Base-by-base conservation (phyloP, 805 yeast genomes). In the Debaryomyces tyrocola region DNA sequence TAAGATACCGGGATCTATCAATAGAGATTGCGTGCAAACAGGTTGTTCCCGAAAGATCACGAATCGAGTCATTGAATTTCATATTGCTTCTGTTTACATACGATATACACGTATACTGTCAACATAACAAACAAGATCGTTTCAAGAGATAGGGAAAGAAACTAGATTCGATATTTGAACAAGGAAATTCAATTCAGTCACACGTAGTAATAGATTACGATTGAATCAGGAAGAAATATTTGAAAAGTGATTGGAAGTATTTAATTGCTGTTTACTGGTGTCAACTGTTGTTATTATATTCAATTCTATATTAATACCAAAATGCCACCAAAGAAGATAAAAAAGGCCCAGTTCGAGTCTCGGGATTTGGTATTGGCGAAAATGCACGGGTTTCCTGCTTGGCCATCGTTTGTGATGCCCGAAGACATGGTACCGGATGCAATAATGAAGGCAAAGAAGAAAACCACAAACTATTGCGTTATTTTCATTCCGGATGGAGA, bases 331-430 rank as follows among this genome's bases (percentile, higher is more conserved):
- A 69, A 60, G 44, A 67, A 56, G 35, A 39, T 53, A 9, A 56
- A 47, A 40, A 44, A 48, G 46, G 46, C 43, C 28, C 48, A 51
- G 31, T 62, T 64, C 42, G 55, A 57, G 36, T 66, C 74, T 11
- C 64, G 64, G 43, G 73, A 67, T 41, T 55, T 70, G 56, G 80
- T 77, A 6, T 60, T 74, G 46, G 74, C 78, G 40, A 74, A 73
- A 48, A 68, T 74, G 71, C 64, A 67, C 12, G 68, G 74, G 15
- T 76, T 63, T 52, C 75, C 77, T 1, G 69, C 73, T 12, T 77
- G 82, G 82, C 82, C 82, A 6, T 72, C 78, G 11, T 70, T 75
- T 40, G 70, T 77, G 43, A 68, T 67, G 72, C 78, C 79, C 2
- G 51, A 54, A 17, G 61, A 59, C 31, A 56, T 67, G 54, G 64